Evolutionary conservation across 768 basidiomycete species (phyloP), one percentile per base, ranked within the genome.

Genomic region (Sistotremastrum suecicum): DNA sequence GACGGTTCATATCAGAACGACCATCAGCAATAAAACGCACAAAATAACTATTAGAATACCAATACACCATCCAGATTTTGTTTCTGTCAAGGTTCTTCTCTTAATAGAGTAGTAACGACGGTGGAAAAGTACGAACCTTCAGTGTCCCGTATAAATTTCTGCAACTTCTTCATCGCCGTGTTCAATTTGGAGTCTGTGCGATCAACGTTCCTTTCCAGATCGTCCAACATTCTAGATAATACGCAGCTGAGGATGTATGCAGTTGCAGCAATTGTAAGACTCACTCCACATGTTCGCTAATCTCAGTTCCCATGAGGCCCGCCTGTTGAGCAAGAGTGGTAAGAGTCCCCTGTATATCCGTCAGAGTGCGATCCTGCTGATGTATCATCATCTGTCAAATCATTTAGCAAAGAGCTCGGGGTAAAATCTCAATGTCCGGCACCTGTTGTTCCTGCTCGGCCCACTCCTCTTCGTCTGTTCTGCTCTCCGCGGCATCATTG

Each of bases 301-400:
- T 86, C 58, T 99, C 95, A 47, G 77, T 78, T 0, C 94, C 94
- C 78, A 99, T 99, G 33, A 97, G 66, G 7, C 83, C 84, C 0
- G 95, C 95, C 63, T 98, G 95, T 51, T 86, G 80, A 0, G 82
- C 80, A 5, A 99, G 66, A 0, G 83, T 91, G 47, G 59, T 77
- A 44, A 99, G 62, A 2, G 92, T 91, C 0, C 90, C 89, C 0
- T 82, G 75, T 57, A 99, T 92, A 0, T 83, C 75, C 46, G 82
- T 79, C 54, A 99, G 82, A 0, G 91, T 83, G 31, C 77, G 71
- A 57, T 99, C 95, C 67, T 99, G 95, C 55, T 86, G 75, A 41
- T 72, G 73, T 29, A 97, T 76, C 63, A 97, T 78, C 58, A 92
- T 71, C 87, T 92, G 59, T 41, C 30, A n/a, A 30, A 39, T 36